These are phyloP conservation scores for Vinca minor DNA, from an alignment of 257 asterid species.

Conservation along the genomic window DNA sequence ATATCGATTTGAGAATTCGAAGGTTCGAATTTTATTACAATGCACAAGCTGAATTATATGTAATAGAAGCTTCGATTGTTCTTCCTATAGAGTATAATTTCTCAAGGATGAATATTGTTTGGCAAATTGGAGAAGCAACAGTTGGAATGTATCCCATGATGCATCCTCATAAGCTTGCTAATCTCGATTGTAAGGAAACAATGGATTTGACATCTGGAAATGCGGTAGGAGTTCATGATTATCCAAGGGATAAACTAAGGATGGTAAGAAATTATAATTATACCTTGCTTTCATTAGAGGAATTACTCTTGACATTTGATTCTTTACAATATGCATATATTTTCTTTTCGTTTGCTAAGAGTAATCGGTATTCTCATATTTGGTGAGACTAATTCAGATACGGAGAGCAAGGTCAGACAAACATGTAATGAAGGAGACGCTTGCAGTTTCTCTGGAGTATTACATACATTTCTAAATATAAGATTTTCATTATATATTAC, in stretches of 20 bases:
- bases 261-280: constrained; percentile 24
- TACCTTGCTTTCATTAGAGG: no score
- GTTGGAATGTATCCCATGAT: constrained; percentile 19
- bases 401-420: no score
- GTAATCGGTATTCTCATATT: no score
- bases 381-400: no score
- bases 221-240: constrained; percentile 5
- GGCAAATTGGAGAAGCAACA: constrained; percentile 42
- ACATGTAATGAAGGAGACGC: no score
- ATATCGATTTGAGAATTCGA: constrained; percentile 22
- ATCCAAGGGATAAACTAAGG: constrained; percentile 28
- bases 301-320: no score
- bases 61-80: constrained; percentile 27
- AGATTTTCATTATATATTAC: no score
- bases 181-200: constrained; percentile 31
- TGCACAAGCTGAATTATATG: constrained; percentile 6
- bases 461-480: no score
- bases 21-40: constrained; percentile 9
- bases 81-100: constrained; percentile 28
- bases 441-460: no score
- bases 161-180: constrained; percentile 30
- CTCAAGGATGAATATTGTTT: constrained; percentile 29
- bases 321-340: no score
- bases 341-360: no score
- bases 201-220: constrained; percentile 24